Conservation (phyloP, 768 basidiomycete species). For the Suillus clintonianus region DNA sequence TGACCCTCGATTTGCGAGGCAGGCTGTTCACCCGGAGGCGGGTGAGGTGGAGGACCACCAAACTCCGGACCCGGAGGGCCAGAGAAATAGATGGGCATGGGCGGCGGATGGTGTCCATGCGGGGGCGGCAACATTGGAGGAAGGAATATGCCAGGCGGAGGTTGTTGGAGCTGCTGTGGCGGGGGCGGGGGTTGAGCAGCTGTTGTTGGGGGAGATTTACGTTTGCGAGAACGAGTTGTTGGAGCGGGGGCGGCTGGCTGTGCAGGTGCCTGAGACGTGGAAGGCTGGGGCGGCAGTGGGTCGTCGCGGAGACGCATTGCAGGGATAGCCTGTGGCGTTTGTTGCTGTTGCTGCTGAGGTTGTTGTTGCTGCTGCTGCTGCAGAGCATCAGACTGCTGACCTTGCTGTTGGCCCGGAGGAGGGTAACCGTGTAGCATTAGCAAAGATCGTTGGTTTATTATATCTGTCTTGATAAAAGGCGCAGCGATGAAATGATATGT, state of each 20-base stretch:
- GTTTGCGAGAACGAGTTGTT: conserved; percentile 51
- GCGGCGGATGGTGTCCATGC: conserved; percentile 34
- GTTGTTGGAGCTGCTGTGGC: conserved; percentile 22
- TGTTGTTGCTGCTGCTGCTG: conserved; percentile 28
- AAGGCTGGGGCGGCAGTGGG: conserved; percentile 23
- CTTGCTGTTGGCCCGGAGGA: conserved; percentile 2
- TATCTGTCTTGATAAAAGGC: background rate
- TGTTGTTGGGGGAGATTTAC: conserved; percentile 62
- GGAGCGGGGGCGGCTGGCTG: conserved; percentile 10
- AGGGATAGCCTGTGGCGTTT: conserved; percentile 15
- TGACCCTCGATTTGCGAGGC: conserved; percentile 31
- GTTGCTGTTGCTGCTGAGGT: conserved; percentile 16
- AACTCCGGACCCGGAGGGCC: conserved; percentile 32
- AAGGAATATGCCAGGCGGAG: conserved; percentile 1
- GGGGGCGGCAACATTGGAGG: conserved; percentile 15
- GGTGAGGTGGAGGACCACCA: conserved; percentile 28
- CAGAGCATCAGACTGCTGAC: conserved; percentile 18
- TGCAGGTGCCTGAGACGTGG: conserved; percentile 17
- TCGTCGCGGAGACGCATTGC: conserved; percentile 70
- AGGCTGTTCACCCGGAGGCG: conserved; percentile 21
- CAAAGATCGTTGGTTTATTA: conserved; percentile 1
- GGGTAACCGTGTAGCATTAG: conserved; percentile 1
- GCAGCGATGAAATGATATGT: conserved; percentile 1
- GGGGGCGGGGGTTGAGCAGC: conserved; percentile 13
- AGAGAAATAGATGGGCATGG: conserved; percentile 24